A percentile compares a stretch with the other conserved stretches of the same genome.
Conservation (phyloP, 768 basidiomycete species). For the Hygrocybe punicea region DNA sequence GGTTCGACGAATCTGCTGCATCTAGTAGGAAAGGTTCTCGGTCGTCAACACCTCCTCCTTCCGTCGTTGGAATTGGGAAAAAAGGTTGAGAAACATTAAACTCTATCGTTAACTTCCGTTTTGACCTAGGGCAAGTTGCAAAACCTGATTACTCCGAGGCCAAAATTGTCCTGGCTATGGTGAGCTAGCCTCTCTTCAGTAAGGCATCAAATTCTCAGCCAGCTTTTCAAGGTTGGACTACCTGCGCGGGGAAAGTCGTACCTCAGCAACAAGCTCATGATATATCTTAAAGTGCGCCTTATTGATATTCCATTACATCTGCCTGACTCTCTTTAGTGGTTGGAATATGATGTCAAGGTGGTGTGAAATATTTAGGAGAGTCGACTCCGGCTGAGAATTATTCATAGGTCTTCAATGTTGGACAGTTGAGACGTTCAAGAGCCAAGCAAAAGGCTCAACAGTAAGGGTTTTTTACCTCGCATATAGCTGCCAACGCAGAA, state of each 20-base stretch:
- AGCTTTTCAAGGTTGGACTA: constrained; percentile 69
- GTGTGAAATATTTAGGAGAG: constrained; percentile 33
- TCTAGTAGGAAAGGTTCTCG: constrained; percentile 68
- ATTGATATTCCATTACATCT: constrained; percentile 11
- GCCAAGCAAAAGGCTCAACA: constrained; percentile 76
- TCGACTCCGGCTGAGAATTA: background rate
- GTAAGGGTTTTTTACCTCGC: constrained; percentile 38
- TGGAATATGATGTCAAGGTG: constrained; percentile 96
- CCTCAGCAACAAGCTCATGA: constrained; percentile 94
- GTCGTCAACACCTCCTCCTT: constrained; percentile 72
- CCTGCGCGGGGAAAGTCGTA: constrained; percentile 99
- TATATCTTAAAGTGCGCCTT: constrained; percentile 79
- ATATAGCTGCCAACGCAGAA: constrained; percentile 1
- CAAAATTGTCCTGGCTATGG: constrained; percentile 98
- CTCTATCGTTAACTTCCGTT: constrained; percentile 3
- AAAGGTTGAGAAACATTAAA: constrained; percentile 54
- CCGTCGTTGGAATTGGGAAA: constrained; percentile 85
- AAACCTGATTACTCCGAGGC: constrained; percentile 98
- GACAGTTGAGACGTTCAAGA: constrained; percentile 84
- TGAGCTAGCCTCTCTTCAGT: constrained; percentile 28
- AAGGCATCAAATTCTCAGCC: background rate
- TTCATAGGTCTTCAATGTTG: constrained; percentile 91
- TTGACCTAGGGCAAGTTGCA: constrained; percentile 52
- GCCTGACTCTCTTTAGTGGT: constrained; percentile 60
- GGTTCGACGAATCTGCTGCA: constrained; percentile 72